These are phyloP conservation scores for Cordyceps pruinosa DNA, from an alignment of 2,329 filamentous ascomycete species.

Conservation along the genomic window DNA sequence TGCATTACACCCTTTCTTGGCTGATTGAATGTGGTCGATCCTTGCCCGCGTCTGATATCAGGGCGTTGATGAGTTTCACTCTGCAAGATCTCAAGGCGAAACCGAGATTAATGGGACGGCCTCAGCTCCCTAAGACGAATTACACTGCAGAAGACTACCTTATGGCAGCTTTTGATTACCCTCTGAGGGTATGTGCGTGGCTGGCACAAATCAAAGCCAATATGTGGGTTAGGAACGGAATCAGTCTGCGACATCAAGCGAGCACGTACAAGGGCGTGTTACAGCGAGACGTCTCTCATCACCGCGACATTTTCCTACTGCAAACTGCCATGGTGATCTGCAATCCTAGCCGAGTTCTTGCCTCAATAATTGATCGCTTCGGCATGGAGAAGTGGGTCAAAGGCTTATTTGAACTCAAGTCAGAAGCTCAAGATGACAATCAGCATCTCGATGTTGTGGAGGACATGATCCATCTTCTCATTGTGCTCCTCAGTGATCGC, in stretches of 20 bases:
- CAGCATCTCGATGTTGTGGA: constrained; percentile 92
- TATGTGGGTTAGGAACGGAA: constrained; percentile 97
- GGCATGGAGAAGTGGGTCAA: constrained; percentile 83
- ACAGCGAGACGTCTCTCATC: constrained; percentile 86
- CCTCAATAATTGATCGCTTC: constrained; percentile 86
- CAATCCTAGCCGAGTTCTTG: constrained; percentile 73
- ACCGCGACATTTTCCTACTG: constrained; percentile 88
- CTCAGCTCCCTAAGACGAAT: constrained; percentile 49
- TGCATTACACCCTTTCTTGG: constrained; percentile 97
- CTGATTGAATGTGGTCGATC: constrained; percentile 81
- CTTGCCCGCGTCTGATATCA: constrained; percentile 61
- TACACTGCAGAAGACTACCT: constrained; percentile 69
- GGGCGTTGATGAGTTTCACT: constrained; percentile 63
- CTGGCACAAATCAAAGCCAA: constrained; percentile 95
- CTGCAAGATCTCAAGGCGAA: constrained; percentile 61
- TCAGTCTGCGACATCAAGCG: constrained; percentile 92
- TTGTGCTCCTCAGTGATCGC: constrained; percentile 84
- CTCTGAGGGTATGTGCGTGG: constrained; percentile 90
- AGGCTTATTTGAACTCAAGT: constrained; percentile 67
- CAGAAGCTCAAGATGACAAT: constrained; percentile 70
- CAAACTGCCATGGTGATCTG: constrained; percentile 87
- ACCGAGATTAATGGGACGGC: constrained; percentile 54
- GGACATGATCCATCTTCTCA: constrained; percentile 89
- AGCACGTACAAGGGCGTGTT: constrained; percentile 85
- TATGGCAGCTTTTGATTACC: constrained; percentile 85